phyloP scores from a whole-genome alignment of 1,139 yeast genomes.

The Scheffersomyces insectosa region DNA sequence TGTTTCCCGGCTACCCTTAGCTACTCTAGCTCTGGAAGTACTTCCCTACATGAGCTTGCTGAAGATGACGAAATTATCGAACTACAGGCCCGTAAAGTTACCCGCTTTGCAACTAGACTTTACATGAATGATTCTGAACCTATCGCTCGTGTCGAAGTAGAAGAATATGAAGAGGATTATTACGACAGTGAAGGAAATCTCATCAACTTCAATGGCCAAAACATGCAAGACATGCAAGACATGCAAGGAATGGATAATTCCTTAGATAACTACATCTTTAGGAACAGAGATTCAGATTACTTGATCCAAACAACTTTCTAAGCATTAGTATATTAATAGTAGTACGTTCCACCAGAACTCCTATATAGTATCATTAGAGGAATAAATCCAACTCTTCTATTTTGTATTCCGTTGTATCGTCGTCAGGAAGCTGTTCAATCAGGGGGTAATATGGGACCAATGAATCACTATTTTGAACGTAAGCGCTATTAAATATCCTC shows the following conservation, averaged over 20 bases:
- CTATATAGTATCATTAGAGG: conserved; percentile 17
- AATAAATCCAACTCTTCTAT: conserved; percentile 42
- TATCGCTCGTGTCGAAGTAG: conserved; percentile 3
- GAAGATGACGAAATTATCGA: conserved; percentile 47
- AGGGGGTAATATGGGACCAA: conserved; percentile 83
- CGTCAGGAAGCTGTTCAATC: conserved; percentile 35
- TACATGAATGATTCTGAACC: conserved; percentile 41
- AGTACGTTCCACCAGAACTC: not conserved
- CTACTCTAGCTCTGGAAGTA: conserved; percentile 20
- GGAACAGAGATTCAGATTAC: too few species aligned
- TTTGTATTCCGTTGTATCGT: conserved; percentile 16
- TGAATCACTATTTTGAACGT: conserved; percentile 72
- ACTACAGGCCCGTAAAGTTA: conserved; percentile 52
- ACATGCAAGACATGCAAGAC: not conserved
- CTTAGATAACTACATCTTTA: too few species aligned
- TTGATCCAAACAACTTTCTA: too few species aligned
- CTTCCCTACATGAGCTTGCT: conserved; percentile 16
- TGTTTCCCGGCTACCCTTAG: conserved; percentile 50
- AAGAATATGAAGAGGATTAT: conserved; percentile 2
- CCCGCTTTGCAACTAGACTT: conserved; percentile 41
- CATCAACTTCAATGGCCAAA: not conserved
- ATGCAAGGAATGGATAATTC: not conserved
- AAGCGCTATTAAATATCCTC: conserved; percentile 77
- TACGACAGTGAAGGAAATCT: conserved; percentile 5
- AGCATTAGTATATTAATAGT: too few species aligned